A percentile compares a stretch with the other conserved stretches of the same genome.
phyloP scores from a whole-genome alignment of 129 eudicot species.

The Gnaphalium uliginosum region DNA sequence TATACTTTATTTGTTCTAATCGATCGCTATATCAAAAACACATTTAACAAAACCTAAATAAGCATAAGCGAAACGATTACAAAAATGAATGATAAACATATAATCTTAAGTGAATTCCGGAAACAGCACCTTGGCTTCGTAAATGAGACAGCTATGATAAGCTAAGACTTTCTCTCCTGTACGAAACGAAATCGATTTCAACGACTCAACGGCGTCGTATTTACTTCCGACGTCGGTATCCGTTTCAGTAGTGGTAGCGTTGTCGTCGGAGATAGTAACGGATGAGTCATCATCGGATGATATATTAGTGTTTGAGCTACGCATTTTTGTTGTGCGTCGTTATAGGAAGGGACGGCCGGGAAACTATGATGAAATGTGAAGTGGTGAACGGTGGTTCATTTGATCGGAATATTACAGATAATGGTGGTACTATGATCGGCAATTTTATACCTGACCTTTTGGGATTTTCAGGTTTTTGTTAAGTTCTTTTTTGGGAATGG shows the following conservation, averaged over 20 bases:
- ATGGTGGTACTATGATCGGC: constrained; percentile 13
- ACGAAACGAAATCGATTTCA: constrained; percentile 37
- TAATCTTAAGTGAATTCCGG: neutral
- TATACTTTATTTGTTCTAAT: too few species aligned
- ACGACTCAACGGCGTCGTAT: constrained; percentile 32
- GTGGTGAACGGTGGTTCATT: neutral
- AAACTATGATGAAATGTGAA: too few species aligned
- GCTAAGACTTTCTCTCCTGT: constrained; percentile 66
- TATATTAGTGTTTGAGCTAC: constrained; percentile 35
- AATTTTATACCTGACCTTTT: too few species aligned
- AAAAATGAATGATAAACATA: neutral
- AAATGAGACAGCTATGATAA: constrained; percentile 38
- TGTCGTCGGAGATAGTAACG: constrained; percentile 35
- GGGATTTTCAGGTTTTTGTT: neutral
- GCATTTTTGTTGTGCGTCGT: constrained; percentile 22
- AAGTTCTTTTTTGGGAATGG: too few species aligned
- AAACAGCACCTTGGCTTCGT: constrained; percentile 60
- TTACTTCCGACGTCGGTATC: constrained; percentile 33
- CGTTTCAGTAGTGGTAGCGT: constrained; percentile 19
- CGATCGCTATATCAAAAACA: too few species aligned
- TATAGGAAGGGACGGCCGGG: too few species aligned
- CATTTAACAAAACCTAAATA: too few species aligned
- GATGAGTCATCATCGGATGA: constrained; percentile 36
- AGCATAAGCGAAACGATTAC: neutral
- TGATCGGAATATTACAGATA: constrained; percentile 14